Evolutionary conservation across 495 filamentous ascomycete genomes (phyloP).

Genomic region (Astrothelium macrocarpum): DNA sequence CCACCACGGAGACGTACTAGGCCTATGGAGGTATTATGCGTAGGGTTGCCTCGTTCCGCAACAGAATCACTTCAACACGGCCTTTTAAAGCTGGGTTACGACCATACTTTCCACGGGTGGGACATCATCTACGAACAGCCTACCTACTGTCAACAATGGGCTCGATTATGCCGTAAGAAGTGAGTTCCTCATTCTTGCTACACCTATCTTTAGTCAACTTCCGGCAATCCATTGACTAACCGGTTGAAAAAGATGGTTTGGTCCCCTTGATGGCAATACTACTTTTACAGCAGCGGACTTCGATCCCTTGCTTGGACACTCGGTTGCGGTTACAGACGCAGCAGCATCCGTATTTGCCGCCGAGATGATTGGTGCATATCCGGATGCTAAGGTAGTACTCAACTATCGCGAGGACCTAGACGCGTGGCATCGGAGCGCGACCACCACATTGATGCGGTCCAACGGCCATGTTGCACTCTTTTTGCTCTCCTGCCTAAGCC

Average conservation of each 20-base stretch:
- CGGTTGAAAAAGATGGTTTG: neutral
- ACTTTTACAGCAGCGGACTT: constrained; percentile 11
- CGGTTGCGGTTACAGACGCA: constrained; percentile 1
- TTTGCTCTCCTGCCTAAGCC: constrained; percentile 10
- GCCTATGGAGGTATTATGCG: constrained; percentile 22
- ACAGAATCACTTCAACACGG: constrained; percentile 25
- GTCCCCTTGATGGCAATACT: neutral
- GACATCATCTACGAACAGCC: constrained; percentile 12
- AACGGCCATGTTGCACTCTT: constrained; percentile 5
- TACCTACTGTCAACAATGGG: neutral
- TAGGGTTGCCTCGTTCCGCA: constrained; percentile 25
- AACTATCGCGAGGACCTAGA: constrained; percentile 5
- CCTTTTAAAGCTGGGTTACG: constrained; percentile 24
- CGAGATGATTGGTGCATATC: constrained; percentile 11
- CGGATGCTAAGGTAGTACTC: constrained; percentile 5
- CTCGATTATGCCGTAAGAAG: constrained; percentile 17
- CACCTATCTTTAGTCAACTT: neutral
- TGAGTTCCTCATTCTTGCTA: neutral
- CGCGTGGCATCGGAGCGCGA: constrained; percentile 3
- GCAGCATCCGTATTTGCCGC: constrained; percentile 3
- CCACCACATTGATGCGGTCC: neutral
- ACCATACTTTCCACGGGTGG: constrained; percentile 26
- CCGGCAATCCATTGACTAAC: too few species aligned
- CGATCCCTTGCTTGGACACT: constrained; percentile 2
- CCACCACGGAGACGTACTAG: constrained; percentile 13